Evolutionary conservation across 371 early-diverging fungal genomes (phyloP), one percentile per base, ranked within the genome.

Genomic region (Mucor sp.): DNA sequence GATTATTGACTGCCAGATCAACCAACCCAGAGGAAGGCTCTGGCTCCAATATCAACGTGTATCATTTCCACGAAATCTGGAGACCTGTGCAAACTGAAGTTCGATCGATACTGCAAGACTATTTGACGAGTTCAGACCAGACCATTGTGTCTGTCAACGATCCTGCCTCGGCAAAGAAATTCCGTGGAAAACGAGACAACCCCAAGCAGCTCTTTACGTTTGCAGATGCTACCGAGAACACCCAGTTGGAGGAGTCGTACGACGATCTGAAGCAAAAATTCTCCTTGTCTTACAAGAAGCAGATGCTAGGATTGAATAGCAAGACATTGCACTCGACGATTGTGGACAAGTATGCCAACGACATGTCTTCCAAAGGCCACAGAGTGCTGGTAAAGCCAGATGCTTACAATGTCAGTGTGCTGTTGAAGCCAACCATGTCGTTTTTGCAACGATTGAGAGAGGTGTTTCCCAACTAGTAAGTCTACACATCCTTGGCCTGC

Each of bases 381-480:
- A 85, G 84, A n/a, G 74, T 93, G 15, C 71, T 93, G 12, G 83
- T 91, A 23, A 76, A 71, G 17, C 90, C 94, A 0, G 90, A 91
- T 72, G 83, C 90, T 17, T 87, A 87, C 63, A 91, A 92, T 65
- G 88, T 94, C 3, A 83, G 92, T 48, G 85, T 91, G 12, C 78
- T 89, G 28, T 83, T 89, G 58, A 86, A 85, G 28, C 91, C 91
- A 0, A 92, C 92, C 4, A 79, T 85, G 77, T 79, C 74, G 0
- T 93, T 92, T 64, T 77, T 89, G 3, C 74, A 84, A 17, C 79
- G 84, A 21, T 66, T 90, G 59, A 90, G 88, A 68, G 73, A 75
- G 25, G 79, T 87, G 3, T 74, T 87, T 48, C 82, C 83, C 11
- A 75, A 69, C 57, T 80, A 79, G 89, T 89, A 79, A 85, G 81